Evolutionary conservation across 2,329 filamentous ascomycete genomes (phyloP).

Genomic region (Cucurbitaria berberidis): DNA sequence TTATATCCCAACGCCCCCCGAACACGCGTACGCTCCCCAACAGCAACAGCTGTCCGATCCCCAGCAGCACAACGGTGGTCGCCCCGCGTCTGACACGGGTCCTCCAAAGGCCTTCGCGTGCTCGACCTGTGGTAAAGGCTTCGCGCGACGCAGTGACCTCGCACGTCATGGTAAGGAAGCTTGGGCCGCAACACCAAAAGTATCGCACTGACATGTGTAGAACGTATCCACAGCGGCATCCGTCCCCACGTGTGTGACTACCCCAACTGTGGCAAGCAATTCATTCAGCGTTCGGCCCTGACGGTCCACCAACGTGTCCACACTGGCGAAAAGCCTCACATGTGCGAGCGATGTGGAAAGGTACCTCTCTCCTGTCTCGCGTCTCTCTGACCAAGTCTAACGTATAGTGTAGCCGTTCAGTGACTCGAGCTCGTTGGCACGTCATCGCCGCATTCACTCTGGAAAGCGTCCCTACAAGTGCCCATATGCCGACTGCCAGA

Average conservation of each 20-base stretch:
- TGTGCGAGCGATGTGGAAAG: conserved; percentile 96
- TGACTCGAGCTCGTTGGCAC: conserved; percentile 90
- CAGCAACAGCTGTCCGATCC: conserved; percentile 45
- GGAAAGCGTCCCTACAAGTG: conserved; percentile 97
- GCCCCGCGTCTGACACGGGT: conserved; percentile 55
- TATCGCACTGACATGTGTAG: conserved; percentile 58
- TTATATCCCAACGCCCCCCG: conserved; percentile 58
- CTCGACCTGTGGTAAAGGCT: conserved; percentile 87
- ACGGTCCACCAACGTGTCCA: conserved; percentile 96
- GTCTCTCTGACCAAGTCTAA: conserved; percentile 27
- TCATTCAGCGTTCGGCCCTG: conserved; percentile 93
- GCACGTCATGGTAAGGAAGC: conserved; percentile 84
- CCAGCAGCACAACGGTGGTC: conserved; percentile 51
- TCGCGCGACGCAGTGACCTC: conserved; percentile 91
- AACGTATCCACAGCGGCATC: conserved; percentile 92
- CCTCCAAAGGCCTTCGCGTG: conserved; percentile 83
- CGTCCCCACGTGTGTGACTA: conserved; percentile 92
- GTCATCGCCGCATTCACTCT: conserved; percentile 92
- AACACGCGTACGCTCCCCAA: conserved; percentile 55
- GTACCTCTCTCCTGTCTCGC: conserved; percentile 57
- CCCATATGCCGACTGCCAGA: conserved; percentile 95
- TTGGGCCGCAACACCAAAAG: conserved; percentile 38
- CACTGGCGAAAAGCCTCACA: conserved; percentile 97
- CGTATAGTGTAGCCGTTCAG: conserved; percentile 76
- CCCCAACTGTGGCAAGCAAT: conserved; percentile 89